Evolutionary conservation across 2,329 filamentous ascomycete genomes (phyloP).

Genomic region (Cladosporium sp.): DNA sequence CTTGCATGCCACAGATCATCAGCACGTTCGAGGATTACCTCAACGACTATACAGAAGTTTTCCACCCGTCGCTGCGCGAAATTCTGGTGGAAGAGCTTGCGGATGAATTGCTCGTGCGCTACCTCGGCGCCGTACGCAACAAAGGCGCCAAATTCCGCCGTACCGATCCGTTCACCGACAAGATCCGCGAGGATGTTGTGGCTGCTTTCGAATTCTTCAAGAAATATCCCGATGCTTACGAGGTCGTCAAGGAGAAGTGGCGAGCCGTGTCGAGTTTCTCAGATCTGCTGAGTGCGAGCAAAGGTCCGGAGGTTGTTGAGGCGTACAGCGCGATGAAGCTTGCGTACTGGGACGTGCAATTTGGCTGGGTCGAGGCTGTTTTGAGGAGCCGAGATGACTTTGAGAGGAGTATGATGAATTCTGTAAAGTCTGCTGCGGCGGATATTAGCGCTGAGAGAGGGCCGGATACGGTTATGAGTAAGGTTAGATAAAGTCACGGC

Average conservation of each 20-base stretch:
- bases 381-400: constrained; percentile 86
- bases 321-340: constrained; percentile 81
- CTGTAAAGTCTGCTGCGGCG: constrained; percentile 82
- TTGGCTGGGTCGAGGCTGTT: constrained; percentile 93
- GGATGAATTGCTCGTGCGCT: constrained; percentile 82
- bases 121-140: constrained; percentile 82
- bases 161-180: constrained; percentile 81
- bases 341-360: constrained; percentile 88
- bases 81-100: constrained; percentile 91
- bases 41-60: constrained; percentile 72
- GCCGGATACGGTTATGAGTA: constrained; percentile 89
- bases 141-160: constrained; percentile 84
- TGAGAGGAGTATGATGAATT: constrained; percentile 81
- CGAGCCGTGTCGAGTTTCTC: constrained; percentile 82
- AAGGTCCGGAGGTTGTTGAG: constrained; percentile 67
- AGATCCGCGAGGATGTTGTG: constrained; percentile 88
- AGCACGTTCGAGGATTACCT: constrained; percentile 96
- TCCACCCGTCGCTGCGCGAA: constrained; percentile 83
- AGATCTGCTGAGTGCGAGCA: constrained; percentile 68
- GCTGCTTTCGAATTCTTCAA: constrained; percentile 89
- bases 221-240: constrained; percentile 65
- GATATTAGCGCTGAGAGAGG: constrained; percentile 77
- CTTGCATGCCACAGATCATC: constrained; percentile 87
- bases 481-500: constrained; percentile 60
- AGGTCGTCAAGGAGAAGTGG: constrained; percentile 85